Evolutionary conservation across 2,329 filamentous ascomycete species (phyloP).

Genomic region (Monosporascus sp.): DNA sequence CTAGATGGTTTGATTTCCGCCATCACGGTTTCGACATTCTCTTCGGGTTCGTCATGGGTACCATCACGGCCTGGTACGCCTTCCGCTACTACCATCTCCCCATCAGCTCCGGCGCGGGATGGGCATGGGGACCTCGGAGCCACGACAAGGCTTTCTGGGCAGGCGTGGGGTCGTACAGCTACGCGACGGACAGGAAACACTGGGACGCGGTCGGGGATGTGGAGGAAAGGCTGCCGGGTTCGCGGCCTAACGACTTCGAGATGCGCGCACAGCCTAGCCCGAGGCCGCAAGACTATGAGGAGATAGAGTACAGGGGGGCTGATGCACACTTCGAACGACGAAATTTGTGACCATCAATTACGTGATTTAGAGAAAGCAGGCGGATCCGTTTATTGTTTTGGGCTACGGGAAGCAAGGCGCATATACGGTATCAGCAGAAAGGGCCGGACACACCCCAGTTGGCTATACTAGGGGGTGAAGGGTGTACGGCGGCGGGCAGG

Average conservation of each 20-base stretch:
- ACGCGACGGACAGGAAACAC: slow-evolving; percentile 40
- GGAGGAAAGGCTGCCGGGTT: slow-evolving; percentile 10
- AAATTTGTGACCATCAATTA: too few relatives aligned
- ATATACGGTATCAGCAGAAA: too few relatives aligned
- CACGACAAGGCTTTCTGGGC: slow-evolving; percentile 72
- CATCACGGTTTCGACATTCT: slow-evolving; percentile 93
- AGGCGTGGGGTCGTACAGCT: slow-evolving; percentile 59
- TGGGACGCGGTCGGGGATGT: slow-evolving; percentile 19
- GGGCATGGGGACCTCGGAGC: slow-evolving; percentile 81
- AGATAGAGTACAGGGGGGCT: not conserved
- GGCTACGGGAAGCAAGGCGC: too few relatives aligned
- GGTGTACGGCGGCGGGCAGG: too few relatives aligned
- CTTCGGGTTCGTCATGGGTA: slow-evolving; percentile 76
- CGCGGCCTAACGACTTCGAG: not conserved
- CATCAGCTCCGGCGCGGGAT: slow-evolving; percentile 72
- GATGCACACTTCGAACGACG: not conserved
- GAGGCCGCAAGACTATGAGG: not conserved
- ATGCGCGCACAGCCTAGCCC: not conserved
- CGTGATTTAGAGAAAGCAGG: too few relatives aligned
- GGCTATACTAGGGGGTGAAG: too few relatives aligned
- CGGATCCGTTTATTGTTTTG: too few relatives aligned
- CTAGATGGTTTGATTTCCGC: slow-evolving; percentile 81
- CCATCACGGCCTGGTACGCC: slow-evolving; percentile 63
- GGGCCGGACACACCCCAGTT: too few relatives aligned
- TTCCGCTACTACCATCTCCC: slow-evolving; percentile 87